Base-by-base conservation (phyloP, 495 filamentous ascomycete species). In the Talaromyces ruber region DNA sequence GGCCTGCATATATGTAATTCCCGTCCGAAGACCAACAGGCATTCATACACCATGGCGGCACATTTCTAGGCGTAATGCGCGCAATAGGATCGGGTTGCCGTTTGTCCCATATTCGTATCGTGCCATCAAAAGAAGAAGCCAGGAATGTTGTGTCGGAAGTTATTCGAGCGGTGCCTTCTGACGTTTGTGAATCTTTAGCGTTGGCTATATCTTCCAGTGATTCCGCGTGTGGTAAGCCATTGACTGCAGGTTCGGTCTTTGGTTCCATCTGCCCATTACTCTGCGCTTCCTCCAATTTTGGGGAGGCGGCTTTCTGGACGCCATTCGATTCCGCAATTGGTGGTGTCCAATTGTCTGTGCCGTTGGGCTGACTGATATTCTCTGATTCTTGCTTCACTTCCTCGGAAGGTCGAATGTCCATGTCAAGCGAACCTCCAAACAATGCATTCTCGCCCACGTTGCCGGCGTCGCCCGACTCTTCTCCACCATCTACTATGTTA, bases 21-120 rank as follows among this genome's bases (percentile, higher is more conserved):
- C 94, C 94, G 73, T 96, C 89, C 2, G 92, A 92, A 63, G 88
- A 92, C 94, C 95, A 98, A 74, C 91, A 95, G n/a, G 91, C 92
- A 64, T 88, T 91, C 88, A 96, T 98, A 72, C 93, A 97, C 95
- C 95, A 98, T 8, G 92, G 94, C 3, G 95, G 92, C 6, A 88
- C 86, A 58, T 88, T 88, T 9, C 81, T 78, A 58, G 89, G 88
- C 16, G 77, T 79, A 56, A 97, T 91, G 37, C 85, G 82, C 29
- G 95, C 91, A 12, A 97, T 77, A 3, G 95, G 88, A 59, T 86
- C 82, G 12, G 81, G 83, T 64, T 88, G 81, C 18, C 94, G 84
- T 45, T 92, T 84, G 70, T 98, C 94, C 93, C 94, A 98, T 62
- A 98, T 78, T 25, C 90, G 86, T 60, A 98, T 85, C 2, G 87